Percentiles rank a stretch among this genome's conserved stretches.
These are phyloP conservation scores for Penicillium coprophilum DNA, from an alignment of 495 filamentous ascomycete genomes.

Conservation along the genomic window DNA sequence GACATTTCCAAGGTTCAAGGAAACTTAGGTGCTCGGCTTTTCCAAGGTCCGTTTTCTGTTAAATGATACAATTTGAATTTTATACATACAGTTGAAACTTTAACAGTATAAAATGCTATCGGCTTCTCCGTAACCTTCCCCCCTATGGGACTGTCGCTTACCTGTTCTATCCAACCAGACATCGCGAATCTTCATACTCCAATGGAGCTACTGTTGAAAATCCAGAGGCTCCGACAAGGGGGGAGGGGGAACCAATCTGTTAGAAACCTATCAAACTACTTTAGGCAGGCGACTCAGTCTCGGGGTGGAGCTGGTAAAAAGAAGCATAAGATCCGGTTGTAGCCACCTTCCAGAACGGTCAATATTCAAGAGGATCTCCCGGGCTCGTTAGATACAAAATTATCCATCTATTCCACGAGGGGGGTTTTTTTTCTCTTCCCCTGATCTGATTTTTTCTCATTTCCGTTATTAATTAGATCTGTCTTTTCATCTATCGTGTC, in stretches of 20 bases:
- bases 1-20: neutral
- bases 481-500: neutral
- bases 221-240: slow-evolving; percentile 22
- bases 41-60: neutral
- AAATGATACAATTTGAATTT: neutral
- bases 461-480: neutral
- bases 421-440: neutral
- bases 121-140: neutral
- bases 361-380: slow-evolving; percentile 27
- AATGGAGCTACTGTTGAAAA: slow-evolving; percentile 12
- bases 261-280: slow-evolving; percentile 22
- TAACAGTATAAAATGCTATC: neutral
- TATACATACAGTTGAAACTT: neutral
- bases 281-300: slow-evolving; percentile 31
- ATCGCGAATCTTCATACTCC: slow-evolving; percentile 1
- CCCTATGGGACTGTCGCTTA: slow-evolving; percentile 5
- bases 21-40: neutral
- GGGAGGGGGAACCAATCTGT: slow-evolving; percentile 12
- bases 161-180: slow-evolving; percentile 2
- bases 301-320: slow-evolving; percentile 21
- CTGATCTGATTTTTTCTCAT: neutral
- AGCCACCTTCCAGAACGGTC: slow-evolving; percentile 36
- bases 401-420: slow-evolving; percentile 10
- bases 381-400: slow-evolving; percentile 4
- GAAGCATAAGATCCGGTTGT: slow-evolving; percentile 28